Percentiles rank a stretch among this genome's conserved stretches.
phyloP scores from a whole-genome alignment of 129 eudicot species.

The Smallanthus sonchifolius region DNA sequence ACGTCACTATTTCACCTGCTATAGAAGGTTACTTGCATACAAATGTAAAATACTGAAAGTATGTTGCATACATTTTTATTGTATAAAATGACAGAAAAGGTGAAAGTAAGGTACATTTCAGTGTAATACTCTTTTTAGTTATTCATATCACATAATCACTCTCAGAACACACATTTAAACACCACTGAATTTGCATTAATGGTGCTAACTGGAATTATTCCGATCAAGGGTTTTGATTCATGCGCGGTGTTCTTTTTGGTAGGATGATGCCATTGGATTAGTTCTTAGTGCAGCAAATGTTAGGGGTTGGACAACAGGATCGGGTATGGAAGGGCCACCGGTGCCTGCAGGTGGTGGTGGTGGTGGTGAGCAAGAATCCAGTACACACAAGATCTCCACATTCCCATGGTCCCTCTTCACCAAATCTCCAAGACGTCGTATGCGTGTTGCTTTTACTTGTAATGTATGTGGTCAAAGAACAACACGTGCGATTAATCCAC shows the following conservation, averaged over 20 bases:
- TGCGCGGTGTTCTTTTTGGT: neutral
- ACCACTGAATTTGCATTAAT: neutral
- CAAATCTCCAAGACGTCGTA: conserved; percentile 16
- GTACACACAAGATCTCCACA: conserved; percentile 3
- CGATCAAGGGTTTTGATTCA: neutral
- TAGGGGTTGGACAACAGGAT: conserved; percentile 16
- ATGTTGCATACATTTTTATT: neutral
- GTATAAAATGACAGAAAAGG: neutral
- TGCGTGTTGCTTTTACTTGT: conserved; percentile 25
- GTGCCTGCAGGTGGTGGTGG: neutral
- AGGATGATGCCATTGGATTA: conserved; percentile 23
- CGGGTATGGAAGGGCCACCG: conserved; percentile 17
- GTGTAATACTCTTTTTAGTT: neutral
- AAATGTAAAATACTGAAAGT: neutral
- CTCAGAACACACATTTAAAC: neutral
- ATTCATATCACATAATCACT: neutral
- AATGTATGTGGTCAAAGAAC: conserved; percentile 21
- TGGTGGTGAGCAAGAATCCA: neutral
- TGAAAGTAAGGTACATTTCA: neutral
- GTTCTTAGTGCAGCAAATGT: conserved; percentile 22
- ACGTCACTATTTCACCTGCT: neutral
- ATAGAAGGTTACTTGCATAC: neutral
- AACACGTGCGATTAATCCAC: conserved; percentile 23
- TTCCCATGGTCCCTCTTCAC: conserved; percentile 17
- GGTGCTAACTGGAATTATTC: neutral